Evolutionary conservation across 2,329 filamentous ascomycete genomes (phyloP), one percentile per base, ranked within the genome.

Genomic region (Penicillium griseofulvum): DNA sequence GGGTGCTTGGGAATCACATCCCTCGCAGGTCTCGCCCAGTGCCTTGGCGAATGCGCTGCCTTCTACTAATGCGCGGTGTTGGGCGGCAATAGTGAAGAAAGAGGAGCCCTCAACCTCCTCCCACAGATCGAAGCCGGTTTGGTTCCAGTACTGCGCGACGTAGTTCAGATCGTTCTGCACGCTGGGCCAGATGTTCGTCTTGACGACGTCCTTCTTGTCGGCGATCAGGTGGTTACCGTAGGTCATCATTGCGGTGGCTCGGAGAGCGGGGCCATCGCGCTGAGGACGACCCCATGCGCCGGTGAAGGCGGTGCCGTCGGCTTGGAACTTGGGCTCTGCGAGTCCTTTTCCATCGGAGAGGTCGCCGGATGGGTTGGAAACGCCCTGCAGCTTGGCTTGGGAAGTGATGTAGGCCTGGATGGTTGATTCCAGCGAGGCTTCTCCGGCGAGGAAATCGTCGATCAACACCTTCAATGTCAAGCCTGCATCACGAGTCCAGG

Each of bases 111-210:
- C 3, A 1, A 48, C 41, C 31, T 59, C 58, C 26, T 61, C 58
- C 56, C 56, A 61, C 10, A 61, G 48, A 33, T 59, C 59, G 22
- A 55, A 61, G 4, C 59, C 59, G n/a, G 58, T 61, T 9, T 59
- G 33, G 24, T 61, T 61, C 58, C 56, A 59, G 42, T 61, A 59
- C 16, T 61, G 58, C 3, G 50, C 56, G 16, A 61, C 53, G 43
- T 59, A 61, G 33, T 38, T 52, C 2, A 61, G 29, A 16, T 61
- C 56, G 10, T 61, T 61, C 7, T 47, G 38, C 6, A 61, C 54
- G 10, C 26, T 19, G 6, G 45, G 45, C 45, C 33, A 48, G 6
- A 48, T 46, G 17, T 46, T 46, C 12, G 28, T 12, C 29, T 46
- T 46, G 12, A 11, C 28, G 8, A 46, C n/a, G 12, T 22, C 16